Base-by-base conservation (phyloP, 331 rosid species). In the Pyracantha coccinea region DNA sequence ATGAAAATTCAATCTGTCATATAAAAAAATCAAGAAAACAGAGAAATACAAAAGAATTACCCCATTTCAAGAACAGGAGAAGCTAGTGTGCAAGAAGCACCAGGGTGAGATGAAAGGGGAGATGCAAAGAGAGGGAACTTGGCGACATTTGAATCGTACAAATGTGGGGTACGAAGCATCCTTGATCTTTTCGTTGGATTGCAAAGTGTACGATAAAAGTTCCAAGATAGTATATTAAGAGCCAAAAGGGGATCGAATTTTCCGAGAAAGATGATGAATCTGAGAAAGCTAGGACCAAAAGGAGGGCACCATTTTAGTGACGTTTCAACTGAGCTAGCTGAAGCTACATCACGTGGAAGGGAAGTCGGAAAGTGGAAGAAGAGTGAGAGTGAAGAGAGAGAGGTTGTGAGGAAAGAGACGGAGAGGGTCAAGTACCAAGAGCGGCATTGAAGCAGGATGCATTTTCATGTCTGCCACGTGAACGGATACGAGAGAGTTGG, bases 401-500 rank as follows among this genome's bases (percentile, higher is more conserved):
- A 38, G 17, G 44, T 2, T 59, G 35, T 21, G 41, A 29, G 12
- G 52, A 13, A 4, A 9, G 72, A 23, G 66, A 16, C 50, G 0
- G 12, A 23, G 67, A 3, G 31, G 4, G 8, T 24, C 4, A 31
- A 4, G n/a, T n/a, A n/a, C 27, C 61, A 65, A 74, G 79, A 73
- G 75, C 53, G 66, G 75, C 53, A 55, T 64, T 0, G 77, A 68
- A 85, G 76, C 54, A 17, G 45, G 86, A 15, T 68, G 78, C 81
- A 24, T 27, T 25, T 72, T 79, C 83, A 80, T 76, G 89, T 58
- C 66, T 55, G 87, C 85, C 96, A 89, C 93, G 97, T 93, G 96
- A 89, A 63, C 77, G 81, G 53, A 47, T 8, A 21, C 28, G 68
- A 23, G 72, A 33, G 68, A 76, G 50, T 7, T 41, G 71, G 41